Evolutionary conservation across 2,329 filamentous ascomycete genomes (phyloP).

Genomic region (Hypomyces rosellus): DNA sequence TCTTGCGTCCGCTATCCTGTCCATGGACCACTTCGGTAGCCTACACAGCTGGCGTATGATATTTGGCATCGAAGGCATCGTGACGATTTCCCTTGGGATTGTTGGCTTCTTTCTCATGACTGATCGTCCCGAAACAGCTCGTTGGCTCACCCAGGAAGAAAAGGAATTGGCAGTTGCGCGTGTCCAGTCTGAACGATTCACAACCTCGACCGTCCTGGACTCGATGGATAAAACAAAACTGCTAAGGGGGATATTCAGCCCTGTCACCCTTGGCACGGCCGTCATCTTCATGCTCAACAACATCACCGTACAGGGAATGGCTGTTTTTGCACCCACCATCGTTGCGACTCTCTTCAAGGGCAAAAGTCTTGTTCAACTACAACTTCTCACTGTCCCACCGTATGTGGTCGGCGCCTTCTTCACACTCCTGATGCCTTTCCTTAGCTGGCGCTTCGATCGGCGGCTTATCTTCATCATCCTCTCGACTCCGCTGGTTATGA

Average conservation of each 20-base stretch:
- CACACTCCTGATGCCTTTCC: conserved; percentile 53
- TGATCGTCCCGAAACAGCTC: conserved; percentile 61
- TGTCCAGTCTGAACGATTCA: conserved; percentile 62
- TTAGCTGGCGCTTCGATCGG: conserved; percentile 55
- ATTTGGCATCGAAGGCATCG: conserved; percentile 63
- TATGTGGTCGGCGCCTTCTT: conserved; percentile 65
- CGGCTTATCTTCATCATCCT: conserved; percentile 56
- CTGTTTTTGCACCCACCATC: conserved; percentile 65
- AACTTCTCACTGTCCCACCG: conserved; percentile 64
- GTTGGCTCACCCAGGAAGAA: conserved; percentile 59
- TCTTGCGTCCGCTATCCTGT: conserved; percentile 58
- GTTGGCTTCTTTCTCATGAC: conserved; percentile 59
- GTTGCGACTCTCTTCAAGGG: conserved; percentile 60
- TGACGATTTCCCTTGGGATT: conserved; percentile 47
- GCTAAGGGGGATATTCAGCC: conserved; percentile 55
- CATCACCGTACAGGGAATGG: conserved; percentile 64
- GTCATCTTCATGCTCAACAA: conserved; percentile 60
- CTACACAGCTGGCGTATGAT: conserved; percentile 61
- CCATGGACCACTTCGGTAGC: conserved; percentile 50
- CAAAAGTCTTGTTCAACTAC: conserved; percentile 50
- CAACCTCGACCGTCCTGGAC: conserved; percentile 56
- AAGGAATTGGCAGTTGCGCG: conserved; percentile 60
- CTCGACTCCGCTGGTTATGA: conserved; percentile 57
- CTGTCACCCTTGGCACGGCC: conserved; percentile 50
- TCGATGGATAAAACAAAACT: conserved; percentile 54